A percentile compares a stretch with the other conserved stretches of the same genome.
phyloP scores from a whole-genome alignment of 2,329 filamentous ascomycete species.

The Hirsutella minnesotensis region DNA sequence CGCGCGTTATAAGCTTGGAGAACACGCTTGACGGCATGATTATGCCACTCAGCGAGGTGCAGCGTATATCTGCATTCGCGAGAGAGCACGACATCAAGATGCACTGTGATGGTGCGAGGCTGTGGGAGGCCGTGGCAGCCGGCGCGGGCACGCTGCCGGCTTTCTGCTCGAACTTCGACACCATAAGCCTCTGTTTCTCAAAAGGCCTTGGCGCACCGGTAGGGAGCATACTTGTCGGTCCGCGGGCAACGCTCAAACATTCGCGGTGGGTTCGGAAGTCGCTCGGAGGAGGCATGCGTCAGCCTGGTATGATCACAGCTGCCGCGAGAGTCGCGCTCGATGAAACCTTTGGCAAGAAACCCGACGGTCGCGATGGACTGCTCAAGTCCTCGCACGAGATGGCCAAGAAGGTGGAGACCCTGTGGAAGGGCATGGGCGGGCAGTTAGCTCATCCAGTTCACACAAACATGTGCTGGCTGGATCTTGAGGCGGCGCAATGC shows the following conservation, averaged over 20 bases:
- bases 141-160: conserved; percentile 56
- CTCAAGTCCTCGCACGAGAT: conserved; percentile 48
- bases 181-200: conserved; percentile 65
- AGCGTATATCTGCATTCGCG: conserved; percentile 59
- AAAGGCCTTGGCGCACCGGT: conserved; percentile 76
- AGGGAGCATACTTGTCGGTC: conserved; percentile 60
- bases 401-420: conserved; percentile 51
- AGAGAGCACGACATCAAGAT: conserved; percentile 50
- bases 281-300: conserved; percentile 63
- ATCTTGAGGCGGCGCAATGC: conserved; percentile 50
- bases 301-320: conserved; percentile 61
- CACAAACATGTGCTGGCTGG: conserved; percentile 89
- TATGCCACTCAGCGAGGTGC: conserved; percentile 62
- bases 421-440: conserved; percentile 62
- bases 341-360: conserved; percentile 27
- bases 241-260: conserved; percentile 20
- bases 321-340: conserved; percentile 58
- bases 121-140: conserved; percentile 71
- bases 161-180: conserved; percentile 59
- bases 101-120: conserved; percentile 67
- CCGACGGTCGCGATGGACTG: conserved; percentile 37
- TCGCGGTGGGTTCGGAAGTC: conserved; percentile 47
- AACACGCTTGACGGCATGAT: conserved; percentile 75
- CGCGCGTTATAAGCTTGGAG: conserved; percentile 69
- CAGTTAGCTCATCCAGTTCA: conserved; percentile 58